These are phyloP conservation scores for Penicillium sp. DNA, from an alignment of 2,329 filamentous ascomycete species.

Conservation along the genomic window DNA sequence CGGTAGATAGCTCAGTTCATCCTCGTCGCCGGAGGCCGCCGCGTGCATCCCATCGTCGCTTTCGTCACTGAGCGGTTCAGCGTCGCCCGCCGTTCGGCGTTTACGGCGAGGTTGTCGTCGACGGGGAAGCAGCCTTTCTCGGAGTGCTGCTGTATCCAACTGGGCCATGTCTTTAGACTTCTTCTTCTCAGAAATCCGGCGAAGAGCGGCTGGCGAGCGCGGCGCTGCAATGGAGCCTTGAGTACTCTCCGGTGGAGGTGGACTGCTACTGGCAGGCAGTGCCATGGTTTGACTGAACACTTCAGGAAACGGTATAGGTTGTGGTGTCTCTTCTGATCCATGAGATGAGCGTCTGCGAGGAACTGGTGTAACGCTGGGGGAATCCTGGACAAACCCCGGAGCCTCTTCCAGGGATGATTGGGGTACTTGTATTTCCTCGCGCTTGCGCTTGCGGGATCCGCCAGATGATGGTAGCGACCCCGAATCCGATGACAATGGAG, in stretches of 20 bases:
- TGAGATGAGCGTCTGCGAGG: conserved; percentile 4
- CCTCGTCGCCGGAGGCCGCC: conserved; percentile 32
- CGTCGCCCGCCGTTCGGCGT: conserved; percentile 14
- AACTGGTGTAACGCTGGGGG: conserved; percentile 18
- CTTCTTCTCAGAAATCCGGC: background rate
- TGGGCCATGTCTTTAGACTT: conserved; percentile 14
- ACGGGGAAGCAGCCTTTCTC: conserved; percentile 37
- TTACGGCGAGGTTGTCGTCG: conserved; percentile 30
- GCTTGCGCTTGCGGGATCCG: conserved; percentile 41
- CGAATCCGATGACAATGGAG: conserved; percentile 26
- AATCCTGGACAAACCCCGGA: conserved; percentile 19
- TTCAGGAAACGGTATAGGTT: conserved; percentile 18
- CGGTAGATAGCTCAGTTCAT: conserved; percentile 37
- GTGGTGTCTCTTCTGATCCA: conserved; percentile 10
- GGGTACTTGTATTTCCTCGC: conserved; percentile 32
- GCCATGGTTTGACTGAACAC: conserved; percentile 38
- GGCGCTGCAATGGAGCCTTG: conserved; percentile 9
- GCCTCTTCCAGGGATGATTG: conserved; percentile 20
- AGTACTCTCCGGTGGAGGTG: conserved; percentile 15
- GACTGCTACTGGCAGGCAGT: conserved; percentile 38
- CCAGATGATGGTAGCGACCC: conserved; percentile 27
- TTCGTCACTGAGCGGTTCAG: conserved; percentile 27
- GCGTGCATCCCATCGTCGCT: conserved; percentile 26
- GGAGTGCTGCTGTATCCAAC: conserved; percentile 38
- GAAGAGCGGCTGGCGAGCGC: conserved; percentile 7